Conservation (phyloP, 805 yeast genomes). For the Saccharomyces paradoxus region DNA sequence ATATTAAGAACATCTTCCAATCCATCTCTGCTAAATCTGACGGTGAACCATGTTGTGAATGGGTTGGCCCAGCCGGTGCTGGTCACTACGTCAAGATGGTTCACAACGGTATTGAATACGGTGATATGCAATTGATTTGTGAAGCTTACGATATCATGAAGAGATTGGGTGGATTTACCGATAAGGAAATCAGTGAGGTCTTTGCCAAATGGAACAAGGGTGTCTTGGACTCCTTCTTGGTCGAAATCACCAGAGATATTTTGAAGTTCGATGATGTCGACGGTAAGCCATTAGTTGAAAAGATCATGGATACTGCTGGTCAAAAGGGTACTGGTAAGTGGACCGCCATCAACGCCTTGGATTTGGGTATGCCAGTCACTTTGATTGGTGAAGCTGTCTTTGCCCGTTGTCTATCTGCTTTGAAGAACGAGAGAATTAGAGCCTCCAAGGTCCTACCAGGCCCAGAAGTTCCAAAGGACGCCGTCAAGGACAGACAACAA, state of each 20-base stretch:
- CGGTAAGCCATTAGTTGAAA: slow-evolving; percentile 90
- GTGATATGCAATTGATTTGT: slow-evolving; percentile 98
- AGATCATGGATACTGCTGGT: slow-evolving; percentile 94
- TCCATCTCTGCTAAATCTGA: slow-evolving; percentile 91
- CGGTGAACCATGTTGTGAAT: slow-evolving; percentile 99
- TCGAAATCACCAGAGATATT: slow-evolving; percentile 95
- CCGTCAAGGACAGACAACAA: slow-evolving; percentile 65
- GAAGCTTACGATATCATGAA: slow-evolving; percentile 96
- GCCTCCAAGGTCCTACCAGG: slow-evolving; percentile 78
- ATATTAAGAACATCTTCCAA: slow-evolving; percentile 93
- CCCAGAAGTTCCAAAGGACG: slow-evolving; percentile 58
- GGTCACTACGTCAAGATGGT: slow-evolving; percentile 99
- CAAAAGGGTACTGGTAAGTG: slow-evolving; percentile 99
- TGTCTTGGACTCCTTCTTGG: slow-evolving; percentile 91
- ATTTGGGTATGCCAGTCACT: slow-evolving; percentile 96
- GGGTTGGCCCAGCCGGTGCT: slow-evolving; percentile 99
- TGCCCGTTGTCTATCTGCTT: slow-evolving; percentile 88
- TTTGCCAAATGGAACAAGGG: slow-evolving; percentile 93
- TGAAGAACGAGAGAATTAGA: slow-evolving; percentile 81
- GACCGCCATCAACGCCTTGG: slow-evolving; percentile 97
- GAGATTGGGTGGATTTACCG: slow-evolving; percentile 83
- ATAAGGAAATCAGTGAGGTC: slow-evolving; percentile 89
- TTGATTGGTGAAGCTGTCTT: slow-evolving; percentile 98
- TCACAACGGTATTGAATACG: slow-evolving; percentile 98
- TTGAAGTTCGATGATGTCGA: slow-evolving; percentile 82